Percentiles rank a stretch among this genome's conserved stretches.
Conservation (phyloP, 1,284 basidiomycete species). For the Ustilago vetiveriae region DNA sequence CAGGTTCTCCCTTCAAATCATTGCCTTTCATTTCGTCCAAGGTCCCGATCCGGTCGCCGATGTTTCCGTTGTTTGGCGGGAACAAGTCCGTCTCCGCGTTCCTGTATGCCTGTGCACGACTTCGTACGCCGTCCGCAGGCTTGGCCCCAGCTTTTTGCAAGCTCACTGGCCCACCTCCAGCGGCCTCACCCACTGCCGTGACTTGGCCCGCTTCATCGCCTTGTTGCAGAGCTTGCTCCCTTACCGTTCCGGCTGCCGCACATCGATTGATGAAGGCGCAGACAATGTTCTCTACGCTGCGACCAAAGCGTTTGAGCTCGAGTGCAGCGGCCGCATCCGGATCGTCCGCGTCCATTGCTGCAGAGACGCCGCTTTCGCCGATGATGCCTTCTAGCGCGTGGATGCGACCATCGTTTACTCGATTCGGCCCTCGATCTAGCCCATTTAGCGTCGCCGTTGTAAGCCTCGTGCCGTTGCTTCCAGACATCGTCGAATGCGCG, state of each 20-base stretch:
- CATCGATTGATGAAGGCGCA: conserved; percentile 63
- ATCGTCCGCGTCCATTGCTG: conserved; percentile 52
- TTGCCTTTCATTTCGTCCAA: too few species aligned
- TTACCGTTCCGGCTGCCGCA: conserved; percentile 10
- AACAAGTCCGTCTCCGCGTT: conserved; percentile 15
- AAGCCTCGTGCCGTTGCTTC: neutral
- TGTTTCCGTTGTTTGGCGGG: conserved; percentile 8
- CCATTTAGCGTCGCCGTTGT: conserved; percentile 17
- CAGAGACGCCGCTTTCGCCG: conserved; percentile 44
- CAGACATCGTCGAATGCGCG: conserved; percentile 2
- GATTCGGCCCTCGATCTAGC: conserved; percentile 42
- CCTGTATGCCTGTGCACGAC: conserved; percentile 1
- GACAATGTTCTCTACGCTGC: conserved; percentile 60
- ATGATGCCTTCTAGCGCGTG: conserved; percentile 50
- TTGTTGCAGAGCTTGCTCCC: conserved; percentile 2
- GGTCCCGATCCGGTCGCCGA: conserved; percentile 1
- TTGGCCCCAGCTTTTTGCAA: neutral
- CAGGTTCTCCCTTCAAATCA: too few species aligned
- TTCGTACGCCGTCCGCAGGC: conserved; percentile 6
- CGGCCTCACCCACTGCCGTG: too few species aligned
- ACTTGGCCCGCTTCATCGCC: neutral
- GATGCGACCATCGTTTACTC: conserved; percentile 51
- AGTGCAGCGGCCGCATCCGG: conserved; percentile 51
- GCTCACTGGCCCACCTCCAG: neutral
- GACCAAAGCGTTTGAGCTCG: conserved; percentile 59